Evolutionary conservation across 192 early-diverging fungal genomes (phyloP), one percentile per base, ranked within the genome.

Genomic region (Ambispora gerdemannii): DNA sequence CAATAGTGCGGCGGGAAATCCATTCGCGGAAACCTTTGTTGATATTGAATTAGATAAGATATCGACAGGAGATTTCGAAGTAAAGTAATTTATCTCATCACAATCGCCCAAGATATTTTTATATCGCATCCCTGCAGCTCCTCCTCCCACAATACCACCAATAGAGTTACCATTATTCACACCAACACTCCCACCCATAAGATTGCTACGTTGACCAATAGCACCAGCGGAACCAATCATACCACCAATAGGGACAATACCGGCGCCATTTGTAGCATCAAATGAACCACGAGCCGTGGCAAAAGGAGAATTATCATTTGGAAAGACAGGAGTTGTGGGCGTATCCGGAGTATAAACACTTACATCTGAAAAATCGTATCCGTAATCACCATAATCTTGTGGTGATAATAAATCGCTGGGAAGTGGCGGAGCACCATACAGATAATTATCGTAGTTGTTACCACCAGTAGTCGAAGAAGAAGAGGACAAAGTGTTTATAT

Each of bases 401-500:
- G 85, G 83, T 25, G 85, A 83, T 25, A 87, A 67, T 15, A 87
- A 64, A 63, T 87, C 83, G 56, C 81, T 83, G 8, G 85, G 85
- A 4, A 87, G 51, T 32, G 83, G 79, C 20, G 77, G 76, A 64
- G 67, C 75, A 75, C 73, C 74, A 47, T 33, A 47, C 4, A 79
- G 80, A 27, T 77, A 80, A 38, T 76, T 74, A 24, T 80, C 79
- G 52, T 77, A 80, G 35, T 73, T 38, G n/a, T n/a, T n/a, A n/a
- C n/a, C n/a, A n/a, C n/a, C n/a, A n/a, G n/a, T n/a, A n/a, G n/a
- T n/a, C n/a, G n/a, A n/a, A n/a, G n/a, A n/a, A n/a, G n/a, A n/a
- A n/a, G n/a, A n/a, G n/a, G n/a, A n/a, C 51, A 47, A 33, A 34
- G 43, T 77, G 47, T 75, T 64, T 4, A 64, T 64, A 24, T 33